Base-by-base conservation (phyloP, 441 rosid species). In the Bruguiera hainesii region DNA sequence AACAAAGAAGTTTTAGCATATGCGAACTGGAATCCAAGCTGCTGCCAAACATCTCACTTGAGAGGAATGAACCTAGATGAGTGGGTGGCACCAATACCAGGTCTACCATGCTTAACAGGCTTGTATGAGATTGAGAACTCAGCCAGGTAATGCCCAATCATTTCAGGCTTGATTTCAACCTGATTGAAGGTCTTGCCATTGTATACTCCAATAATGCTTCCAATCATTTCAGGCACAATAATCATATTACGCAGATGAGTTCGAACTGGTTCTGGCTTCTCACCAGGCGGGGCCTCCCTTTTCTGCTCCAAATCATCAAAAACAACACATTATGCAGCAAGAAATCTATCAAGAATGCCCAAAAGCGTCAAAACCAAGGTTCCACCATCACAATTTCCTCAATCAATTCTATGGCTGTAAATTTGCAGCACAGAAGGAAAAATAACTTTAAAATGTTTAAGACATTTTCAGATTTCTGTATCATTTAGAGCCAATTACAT, bases 101-200 rank as follows among this genome's bases (percentile, higher is more conserved):
- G 98, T 73, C 96, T 86, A 73, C 96, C 98, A 9, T 92, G 96
- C 93, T 89, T 92, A 3, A 92, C 96, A 1, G 96, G 96, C 85
- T 92, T 88, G 96, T 88, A 92, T n/a, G 89, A 79, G 74, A 92
- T 89, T 10, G 98, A 92, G 81, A 92, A 92, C 80, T 92, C 96
- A 9, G 96, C 98, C 26, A 89, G 70, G 79, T 88, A 92, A 71
- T 89, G 96, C n/a, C 95, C 88, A 68, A 92, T 90, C 97, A 92
- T 92, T 73, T 92, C 98, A 1, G 96, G 97, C 85, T 90, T 90
- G 81, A 92, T 90, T 66, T 90, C 97, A 58, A 89, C 94, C 73
- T 85, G 96, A 74, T 90, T 90, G 59, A 93, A 93, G 21, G 96
- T 90, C 87, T 87, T 87, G 4, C 98, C 97, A 16, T 93, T 90